Conservation (phyloP, 1,139 yeast genomes). For the Meyerozyma carpophila region DNA sequence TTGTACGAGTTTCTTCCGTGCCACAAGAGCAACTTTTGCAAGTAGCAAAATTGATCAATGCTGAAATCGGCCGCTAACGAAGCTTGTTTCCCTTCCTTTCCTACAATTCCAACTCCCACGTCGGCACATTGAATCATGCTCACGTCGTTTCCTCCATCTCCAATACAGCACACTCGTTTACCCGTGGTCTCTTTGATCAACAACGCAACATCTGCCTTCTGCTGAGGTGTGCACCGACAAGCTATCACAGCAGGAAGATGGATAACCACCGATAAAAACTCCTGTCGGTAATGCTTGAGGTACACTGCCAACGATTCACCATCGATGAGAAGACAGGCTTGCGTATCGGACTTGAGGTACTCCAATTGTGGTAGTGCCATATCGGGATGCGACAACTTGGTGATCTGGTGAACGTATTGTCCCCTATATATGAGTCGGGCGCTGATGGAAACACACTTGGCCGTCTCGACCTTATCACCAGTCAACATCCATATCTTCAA, state of each 20-base stretch:
- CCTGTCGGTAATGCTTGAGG: slow-evolving; percentile 55
- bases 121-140: slow-evolving; percentile 99
- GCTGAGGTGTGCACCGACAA: slow-evolving; percentile 98
- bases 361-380: slow-evolving; percentile 72
- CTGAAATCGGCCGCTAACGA: slow-evolving; percentile 96
- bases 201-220: slow-evolving; percentile 91
- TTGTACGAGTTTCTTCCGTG: slow-evolving; percentile 97
- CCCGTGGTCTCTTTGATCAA: slow-evolving; percentile 75
- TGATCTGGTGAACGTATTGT: slow-evolving; percentile 83
- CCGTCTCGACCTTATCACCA: slow-evolving; percentile 98
- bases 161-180: slow-evolving; percentile 93
- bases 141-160: slow-evolving; percentile 99
- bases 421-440: slow-evolving; percentile 91
- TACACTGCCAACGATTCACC: slow-evolving; percentile 83
- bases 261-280: slow-evolving; percentile 74
- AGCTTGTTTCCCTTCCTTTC: slow-evolving; percentile 97
- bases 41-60: slow-evolving; percentile 83
- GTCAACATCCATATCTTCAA: slow-evolving; percentile 98
- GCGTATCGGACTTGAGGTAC: slow-evolving; percentile 55
- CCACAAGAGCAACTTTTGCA: slow-evolving; percentile 87
- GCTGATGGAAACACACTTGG: slow-evolving; percentile 92
- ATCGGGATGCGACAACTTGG: slow-evolving; percentile 56
- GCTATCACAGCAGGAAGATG: slow-evolving; percentile 89
- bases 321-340: slow-evolving; percentile 82
- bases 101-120: slow-evolving; percentile 98